A percentile compares a stretch with the other conserved stretches of the same genome.
Conservation (phyloP, 148 eudicot species). For the Polygonum maritimum region DNA sequence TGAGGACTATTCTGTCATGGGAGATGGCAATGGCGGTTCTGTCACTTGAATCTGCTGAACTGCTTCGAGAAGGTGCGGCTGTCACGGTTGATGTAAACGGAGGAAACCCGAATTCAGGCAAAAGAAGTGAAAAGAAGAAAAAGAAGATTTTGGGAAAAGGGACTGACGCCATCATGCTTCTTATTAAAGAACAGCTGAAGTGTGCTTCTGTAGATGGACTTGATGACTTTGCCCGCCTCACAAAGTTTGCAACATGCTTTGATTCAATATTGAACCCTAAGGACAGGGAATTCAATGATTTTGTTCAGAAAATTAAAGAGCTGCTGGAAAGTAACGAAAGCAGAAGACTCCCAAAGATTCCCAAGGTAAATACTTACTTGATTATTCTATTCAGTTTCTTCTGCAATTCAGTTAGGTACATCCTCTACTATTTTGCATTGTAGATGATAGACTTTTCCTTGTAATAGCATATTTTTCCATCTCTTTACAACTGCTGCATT, state of each 20-base stretch:
- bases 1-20: conserved; percentile 30
- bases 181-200: conserved; percentile 49
- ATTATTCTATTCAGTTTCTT: no score
- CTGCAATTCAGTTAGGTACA: not conserved
- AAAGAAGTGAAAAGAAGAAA: conserved; percentile 40
- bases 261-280: conserved; percentile 45
- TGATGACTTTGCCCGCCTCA: conserved; percentile 18
- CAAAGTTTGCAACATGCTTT: conserved; percentile 26
- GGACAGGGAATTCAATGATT: conserved; percentile 26
- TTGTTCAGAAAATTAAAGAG: conserved; percentile 62
- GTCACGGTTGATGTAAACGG: conserved; percentile 6
- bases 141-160: conserved; percentile 83
- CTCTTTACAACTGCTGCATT: not conserved
- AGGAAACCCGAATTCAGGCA: conserved; percentile 23
- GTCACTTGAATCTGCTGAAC: conserved; percentile 7
- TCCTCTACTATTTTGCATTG: not conserved
- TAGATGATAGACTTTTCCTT: not conserved
- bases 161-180: conserved; percentile 38
- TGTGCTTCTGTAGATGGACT: conserved; percentile 16
- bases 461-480: not conserved
- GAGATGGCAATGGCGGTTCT: conserved; percentile 5
- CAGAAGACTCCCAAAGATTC: conserved; percentile 84
- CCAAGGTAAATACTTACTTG: conserved; percentile 46
- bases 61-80: not conserved
- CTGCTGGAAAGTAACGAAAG: conserved; percentile 89